Base-by-base conservation (phyloP, 805 yeast genomes). In the Wickerhamomyces xylosicus region DNA sequence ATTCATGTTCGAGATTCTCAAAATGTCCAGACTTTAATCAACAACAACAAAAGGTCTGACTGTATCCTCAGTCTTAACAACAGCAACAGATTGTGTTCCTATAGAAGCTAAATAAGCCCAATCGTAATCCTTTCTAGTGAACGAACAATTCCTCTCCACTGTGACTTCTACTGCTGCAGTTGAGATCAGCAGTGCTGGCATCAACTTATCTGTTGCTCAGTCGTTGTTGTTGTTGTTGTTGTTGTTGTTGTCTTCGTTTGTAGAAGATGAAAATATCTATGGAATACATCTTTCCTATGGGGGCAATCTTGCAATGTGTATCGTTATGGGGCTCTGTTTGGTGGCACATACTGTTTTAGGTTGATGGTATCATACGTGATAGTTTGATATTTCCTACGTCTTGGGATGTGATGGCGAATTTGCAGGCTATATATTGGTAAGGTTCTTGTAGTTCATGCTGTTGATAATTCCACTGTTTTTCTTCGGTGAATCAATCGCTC, bases 401-500 rank as follows among this genome's bases (percentile, higher is more conserved):
- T 58, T 68, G 43, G 85, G 86, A 1, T 54, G 69, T 15, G 67
- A 66, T 0, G 58, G 82, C 20, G 94, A 85, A 57, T 60, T 77
- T 35, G 60, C 73, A 1, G 95, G 95, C 1, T 86, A 81, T 53
- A 55, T 71, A 8, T 85, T 78, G 3, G 19, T 15, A 31, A 14
- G 15, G 4, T 11, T 5, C 46, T 71, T 39, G 66, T 79, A 2
- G 65, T 69, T 16, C 46, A 53, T 34, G 53, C 71, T 45, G 53
- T 57, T 2, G 31, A 45, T 14, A 50, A 59, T 29, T 45, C 59
- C 32, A 56, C 67, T n/a, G 37, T 61, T 66, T 21, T 86, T 67
- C 51, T 52, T 81, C 33, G 59, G 78, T 49, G 94, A 86, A 56
- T 71, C 80, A 45, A 71, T 78, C 40, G 67, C 79, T 49, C 61